Evolutionary conservation across 176 grass and related monocot species (phyloP).

Genomic region (Juncus effusus): DNA sequence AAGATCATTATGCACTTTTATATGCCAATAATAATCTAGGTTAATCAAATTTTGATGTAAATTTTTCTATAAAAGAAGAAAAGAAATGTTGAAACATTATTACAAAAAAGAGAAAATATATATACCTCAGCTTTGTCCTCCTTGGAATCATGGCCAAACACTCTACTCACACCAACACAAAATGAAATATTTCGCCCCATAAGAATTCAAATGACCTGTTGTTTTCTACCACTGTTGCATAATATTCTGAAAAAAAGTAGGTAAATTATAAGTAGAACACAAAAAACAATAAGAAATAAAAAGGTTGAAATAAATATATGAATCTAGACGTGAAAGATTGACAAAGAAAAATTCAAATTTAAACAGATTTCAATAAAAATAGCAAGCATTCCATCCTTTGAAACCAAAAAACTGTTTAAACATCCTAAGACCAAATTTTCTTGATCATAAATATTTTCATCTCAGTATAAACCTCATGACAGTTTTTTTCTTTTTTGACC

Average conservation of each 20-base stretch:
- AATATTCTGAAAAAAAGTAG: neutral
- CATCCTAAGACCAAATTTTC: neutral
- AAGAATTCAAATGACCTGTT: neutral
- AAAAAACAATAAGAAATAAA: neutral
- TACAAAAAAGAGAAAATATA: neutral
- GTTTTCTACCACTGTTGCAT: conserved; percentile 6
- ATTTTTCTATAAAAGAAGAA: neutral
- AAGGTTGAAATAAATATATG: neutral
- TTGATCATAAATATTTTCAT: neutral
- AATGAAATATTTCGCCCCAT: conserved; percentile 24
- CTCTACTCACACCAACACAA: conserved; percentile 23
- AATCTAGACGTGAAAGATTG: neutral
- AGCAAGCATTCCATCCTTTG: too few relatives aligned
- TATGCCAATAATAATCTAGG: neutral
- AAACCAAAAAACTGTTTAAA: neutral
- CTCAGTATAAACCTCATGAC: neutral
- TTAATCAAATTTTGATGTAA: neutral
- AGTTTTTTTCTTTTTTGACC: neutral
- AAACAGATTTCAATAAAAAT: neutral
- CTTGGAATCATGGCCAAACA: neutral
- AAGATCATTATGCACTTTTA: neutral
- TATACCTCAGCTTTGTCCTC: conserved; percentile 23
- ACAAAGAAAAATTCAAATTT: neutral
- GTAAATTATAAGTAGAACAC: neutral
- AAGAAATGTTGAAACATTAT: neutral